phyloP scores from a whole-genome alignment of 148 eudicot genomes.

The Persicaria tinctoria region DNA sequence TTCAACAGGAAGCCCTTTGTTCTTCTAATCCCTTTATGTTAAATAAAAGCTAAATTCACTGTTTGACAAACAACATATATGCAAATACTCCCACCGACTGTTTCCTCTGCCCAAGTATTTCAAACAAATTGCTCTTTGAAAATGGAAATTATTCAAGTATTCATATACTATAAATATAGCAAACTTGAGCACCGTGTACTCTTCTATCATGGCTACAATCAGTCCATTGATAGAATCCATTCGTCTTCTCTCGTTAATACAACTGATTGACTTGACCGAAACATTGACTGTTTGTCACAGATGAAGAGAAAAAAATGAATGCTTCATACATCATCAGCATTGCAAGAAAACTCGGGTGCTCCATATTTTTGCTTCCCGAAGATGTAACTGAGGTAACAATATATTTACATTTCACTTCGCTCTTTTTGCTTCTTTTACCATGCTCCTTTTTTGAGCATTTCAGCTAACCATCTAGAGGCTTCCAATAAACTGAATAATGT shows the following conservation, averaged over 20 bases:
- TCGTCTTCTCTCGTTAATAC: not conserved
- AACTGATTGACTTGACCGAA: not conserved
- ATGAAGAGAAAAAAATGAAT: slow-evolving; percentile 97
- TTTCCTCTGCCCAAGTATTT: not conserved
- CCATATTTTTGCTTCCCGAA: slow-evolving; percentile 97
- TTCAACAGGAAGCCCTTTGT: not conserved
- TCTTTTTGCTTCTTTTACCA: not conserved
- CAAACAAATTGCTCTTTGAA: not conserved
- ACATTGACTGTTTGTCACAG: slow-evolving; percentile 25
- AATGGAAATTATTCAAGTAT: not conserved
- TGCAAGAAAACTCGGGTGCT: slow-evolving; percentile 97
- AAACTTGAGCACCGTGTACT: not conserved
- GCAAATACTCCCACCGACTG: not conserved
- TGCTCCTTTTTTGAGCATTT: not conserved
- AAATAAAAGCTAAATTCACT: not conserved
- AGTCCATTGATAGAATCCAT: not conserved
- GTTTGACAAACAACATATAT: not conserved
- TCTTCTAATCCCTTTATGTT: not conserved
- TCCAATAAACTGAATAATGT: not conserved
- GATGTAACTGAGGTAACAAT: slow-evolving; percentile 81
- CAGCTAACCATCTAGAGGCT: not conserved
- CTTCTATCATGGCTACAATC: not conserved
- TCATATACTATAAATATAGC: not conserved
- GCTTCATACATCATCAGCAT: slow-evolving; percentile 95
- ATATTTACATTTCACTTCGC: not conserved